A percentile compares a stretch with the other conserved stretches of the same genome.
Evolutionary conservation across 257 asterid genomes (phyloP).

Genomic region (Nicotiana undulata): DNA sequence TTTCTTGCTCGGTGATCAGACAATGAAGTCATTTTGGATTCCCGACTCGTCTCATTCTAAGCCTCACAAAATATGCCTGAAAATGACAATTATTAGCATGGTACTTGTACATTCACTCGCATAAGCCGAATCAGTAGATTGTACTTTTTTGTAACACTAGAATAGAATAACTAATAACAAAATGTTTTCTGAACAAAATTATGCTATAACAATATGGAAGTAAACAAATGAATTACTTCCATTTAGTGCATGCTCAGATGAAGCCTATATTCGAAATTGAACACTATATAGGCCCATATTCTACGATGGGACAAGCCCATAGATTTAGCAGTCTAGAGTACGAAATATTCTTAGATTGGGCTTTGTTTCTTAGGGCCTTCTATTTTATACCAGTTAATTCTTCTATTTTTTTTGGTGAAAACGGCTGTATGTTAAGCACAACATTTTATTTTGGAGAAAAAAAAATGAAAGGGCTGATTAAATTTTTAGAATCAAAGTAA

Average conservation of each 20-base stretch:
- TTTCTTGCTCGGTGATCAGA: too few species aligned
- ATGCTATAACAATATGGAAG: background rate
- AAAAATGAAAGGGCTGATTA: background rate
- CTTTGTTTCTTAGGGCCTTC: background rate
- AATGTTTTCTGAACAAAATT: too few species aligned
- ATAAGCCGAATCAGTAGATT: too few species aligned
- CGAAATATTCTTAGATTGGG: background rate
- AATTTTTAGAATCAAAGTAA: background rate
- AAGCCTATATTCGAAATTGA: background rate
- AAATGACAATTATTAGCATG: too few species aligned
- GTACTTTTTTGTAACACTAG: too few species aligned
- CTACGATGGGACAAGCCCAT: background rate
- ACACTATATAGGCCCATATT: background rate
- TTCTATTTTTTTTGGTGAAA: background rate
- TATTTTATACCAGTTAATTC: background rate
- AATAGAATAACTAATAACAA: too few species aligned
- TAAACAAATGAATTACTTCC: too few species aligned
- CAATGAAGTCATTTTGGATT: too few species aligned
- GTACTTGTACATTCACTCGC: too few species aligned
- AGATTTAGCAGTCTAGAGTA: background rate
- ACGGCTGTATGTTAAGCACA: background rate
- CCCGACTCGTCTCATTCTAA: too few species aligned
- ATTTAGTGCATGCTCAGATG: background rate
- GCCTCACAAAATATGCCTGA: too few species aligned
- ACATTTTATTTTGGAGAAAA: background rate